These are phyloP conservation scores for Peribolospora kevripleyi DNA, from an alignment of 768 basidiomycete species.

Conservation along the genomic window DNA sequence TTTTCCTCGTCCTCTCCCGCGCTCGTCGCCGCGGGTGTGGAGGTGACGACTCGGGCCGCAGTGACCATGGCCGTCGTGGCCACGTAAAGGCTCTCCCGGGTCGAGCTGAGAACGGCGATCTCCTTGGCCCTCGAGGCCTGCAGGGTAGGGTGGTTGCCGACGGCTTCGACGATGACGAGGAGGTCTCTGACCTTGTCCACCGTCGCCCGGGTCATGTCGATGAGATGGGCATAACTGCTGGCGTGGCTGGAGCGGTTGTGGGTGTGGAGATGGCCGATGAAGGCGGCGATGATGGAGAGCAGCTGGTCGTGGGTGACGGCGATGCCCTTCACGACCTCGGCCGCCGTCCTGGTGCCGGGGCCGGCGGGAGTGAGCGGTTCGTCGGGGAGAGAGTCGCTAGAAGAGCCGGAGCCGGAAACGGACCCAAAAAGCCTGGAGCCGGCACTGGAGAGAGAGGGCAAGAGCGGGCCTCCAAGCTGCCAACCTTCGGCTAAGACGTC, in stretches of 20 bases:
- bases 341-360: background rate
- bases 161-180: slow-evolving; percentile 71
- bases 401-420: slow-evolving; percentile 29
- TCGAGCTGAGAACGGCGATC: slow-evolving; percentile 36
- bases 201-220: slow-evolving; percentile 82
- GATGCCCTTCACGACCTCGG: background rate
- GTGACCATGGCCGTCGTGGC: slow-evolving; percentile 70
- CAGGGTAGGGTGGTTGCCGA: slow-evolving; percentile 50
- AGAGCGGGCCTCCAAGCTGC: background rate
- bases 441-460: too few species aligned
- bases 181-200: slow-evolving; percentile 82
- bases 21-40: slow-evolving; percentile 23
- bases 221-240: slow-evolving; percentile 74
- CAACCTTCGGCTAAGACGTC: slow-evolving; percentile 1
- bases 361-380: too few species aligned
- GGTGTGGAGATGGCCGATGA: slow-evolving; percentile 89
- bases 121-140: slow-evolving; percentile 23
- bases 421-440: too few species aligned
- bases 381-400: slow-evolving; percentile 27
- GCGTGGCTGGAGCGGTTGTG: slow-evolving; percentile 76
- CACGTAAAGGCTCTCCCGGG: slow-evolving; percentile 60
- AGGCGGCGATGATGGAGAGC: slow-evolving; percentile 80
- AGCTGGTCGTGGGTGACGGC: slow-evolving; percentile 54
- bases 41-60: slow-evolving; percentile 53
- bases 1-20: slow-evolving; percentile 47